Evolutionary conservation across 352 stramenopile species (phyloP), one percentile per base, ranked within the genome.

Genomic region (Phytophthora constricta): DNA sequence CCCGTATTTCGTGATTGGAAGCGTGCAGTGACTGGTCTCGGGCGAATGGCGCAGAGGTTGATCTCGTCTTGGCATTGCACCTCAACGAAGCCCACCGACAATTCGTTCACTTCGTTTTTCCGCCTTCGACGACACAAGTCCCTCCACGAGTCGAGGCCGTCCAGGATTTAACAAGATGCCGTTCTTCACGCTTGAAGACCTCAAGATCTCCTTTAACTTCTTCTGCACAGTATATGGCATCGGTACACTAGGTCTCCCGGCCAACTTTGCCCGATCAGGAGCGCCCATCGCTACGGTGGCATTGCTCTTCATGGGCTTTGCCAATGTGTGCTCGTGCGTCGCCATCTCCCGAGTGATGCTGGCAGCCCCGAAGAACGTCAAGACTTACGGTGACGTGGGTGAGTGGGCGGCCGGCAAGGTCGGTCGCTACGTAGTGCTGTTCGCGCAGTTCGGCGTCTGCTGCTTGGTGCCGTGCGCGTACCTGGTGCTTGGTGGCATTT

Each of bases 211-310:
- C 34, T 78, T 78, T 58, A 78, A 74, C 67, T 75, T 78, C 66
- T 78, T 78, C 58, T 84, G 76, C 49, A 70, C 61, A 45, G 74
- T 84, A 14, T 84, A 81, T 49, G 76, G 76, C 56, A 80, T 86
- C 48, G 77, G 77, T 23, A 84, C 77, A 26, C 73, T 86, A 23
- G 75, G 77, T 25, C 77, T 86, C 37, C 75, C 77, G 14, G 72
- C 66, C 50, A 86, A 83, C 60, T 86, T 79, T 50, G 63, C 76
- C 19, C 76, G 76, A 23, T 77, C 76, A 0, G 76, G 76, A 0
- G 71, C 74, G 2, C 65, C 68, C 26, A 74, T 73, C 45, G 76
- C 76, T 17, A 74, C 63, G 22, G 65, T 79, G 23, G 76, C 76
- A 37, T 41, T 81, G 59, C 47, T 82, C 16, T 62, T 83, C 57